A percentile compares a stretch with the other conserved stretches of the same genome.
These are phyloP conservation scores for Ceratocystis alfenasii DNA, from an alignment of 2,329 filamentous ascomycete genomes.

Conservation along the genomic window DNA sequence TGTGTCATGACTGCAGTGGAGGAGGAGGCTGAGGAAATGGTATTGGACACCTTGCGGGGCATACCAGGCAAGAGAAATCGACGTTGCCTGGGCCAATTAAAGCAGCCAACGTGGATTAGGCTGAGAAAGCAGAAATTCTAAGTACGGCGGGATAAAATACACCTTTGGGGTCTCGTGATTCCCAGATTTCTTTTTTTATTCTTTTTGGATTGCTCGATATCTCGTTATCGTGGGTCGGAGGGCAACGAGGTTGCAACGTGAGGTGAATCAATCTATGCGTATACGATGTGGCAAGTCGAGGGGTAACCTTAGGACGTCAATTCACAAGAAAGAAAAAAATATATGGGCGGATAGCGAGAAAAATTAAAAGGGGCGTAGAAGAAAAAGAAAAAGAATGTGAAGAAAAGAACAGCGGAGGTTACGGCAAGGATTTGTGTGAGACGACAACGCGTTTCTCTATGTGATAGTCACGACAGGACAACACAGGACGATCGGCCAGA, in stretches of 20 bases:
- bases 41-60: constrained; percentile 19
- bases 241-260: not conserved
- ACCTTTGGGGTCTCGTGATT: not conserved
- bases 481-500: not conserved
- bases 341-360: not conserved
- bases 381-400: constrained; percentile 1
- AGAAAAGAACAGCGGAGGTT: not conserved
- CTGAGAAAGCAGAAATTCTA: not conserved
- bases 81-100: not conserved
- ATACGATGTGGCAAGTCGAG: not conserved
- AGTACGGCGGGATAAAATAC: not conserved
- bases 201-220: not conserved
- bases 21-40: constrained; percentile 11
- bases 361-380: not conserved
- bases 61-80: constrained; percentile 13
- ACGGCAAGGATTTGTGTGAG: not conserved
- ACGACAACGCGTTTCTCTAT: not conserved
- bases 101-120: not conserved
- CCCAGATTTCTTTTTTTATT: not conserved
- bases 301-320: not conserved
- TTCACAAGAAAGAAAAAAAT: not conserved
- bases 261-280: not conserved
- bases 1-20: constrained; percentile 16
- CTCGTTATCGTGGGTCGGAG: not conserved
- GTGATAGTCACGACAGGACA: not conserved